Base-by-base conservation (phyloP, 2,329 filamentous ascomycete genomes). In the Hysterium pulicare region DNA sequence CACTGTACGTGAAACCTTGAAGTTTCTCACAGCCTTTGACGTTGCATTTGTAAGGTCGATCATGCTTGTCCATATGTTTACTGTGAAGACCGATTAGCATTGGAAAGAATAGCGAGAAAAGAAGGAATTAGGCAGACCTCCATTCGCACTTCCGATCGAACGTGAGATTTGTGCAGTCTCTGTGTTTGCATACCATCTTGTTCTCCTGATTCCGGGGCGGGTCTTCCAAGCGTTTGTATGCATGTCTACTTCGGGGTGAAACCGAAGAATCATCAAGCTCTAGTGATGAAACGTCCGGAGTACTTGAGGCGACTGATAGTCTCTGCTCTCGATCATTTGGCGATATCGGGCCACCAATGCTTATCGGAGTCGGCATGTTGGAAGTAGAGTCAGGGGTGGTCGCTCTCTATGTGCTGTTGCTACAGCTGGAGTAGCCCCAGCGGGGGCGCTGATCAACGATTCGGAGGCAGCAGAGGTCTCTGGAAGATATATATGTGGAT, bases 11-110 rank as follows among this genome's bases (percentile, higher is more conserved):
- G 67, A 97, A 97, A 1, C 91, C 91, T 40, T 87, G 87, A 0
- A 95, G 78, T 58, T 95, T 95, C 58, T 91, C 88, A 67, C 91
- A 96, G 28, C 86, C 86, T n/a, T 81, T 77, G 33, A 85, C 83
- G 17, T 74, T 76, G 67, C 91, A 97, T 58, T 90, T 87, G 63
- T 96, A 97, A 1, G 91, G 91, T 11, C 91, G 79, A 55, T 95
- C 90, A 64, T 97, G 91, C 66, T 95, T 95, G 71, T 97, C 91
- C 90, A 96, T 96, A 64, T 97, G 91, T 71, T 97, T 96, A 63
- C 89, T 95, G 39, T 26, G 46, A 42, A 34, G 41, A 7, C 32
- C n/a, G 30, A 42, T 63, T 36, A 61, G 55, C 47, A 36, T 45
- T 40, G 23, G 33, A 43, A 30, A 42, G 10, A n/a, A 36, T 43